Conservation (phyloP, 495 filamentous ascomycete species). For the Aspergillus sclerotiicarbonarius region DNA sequence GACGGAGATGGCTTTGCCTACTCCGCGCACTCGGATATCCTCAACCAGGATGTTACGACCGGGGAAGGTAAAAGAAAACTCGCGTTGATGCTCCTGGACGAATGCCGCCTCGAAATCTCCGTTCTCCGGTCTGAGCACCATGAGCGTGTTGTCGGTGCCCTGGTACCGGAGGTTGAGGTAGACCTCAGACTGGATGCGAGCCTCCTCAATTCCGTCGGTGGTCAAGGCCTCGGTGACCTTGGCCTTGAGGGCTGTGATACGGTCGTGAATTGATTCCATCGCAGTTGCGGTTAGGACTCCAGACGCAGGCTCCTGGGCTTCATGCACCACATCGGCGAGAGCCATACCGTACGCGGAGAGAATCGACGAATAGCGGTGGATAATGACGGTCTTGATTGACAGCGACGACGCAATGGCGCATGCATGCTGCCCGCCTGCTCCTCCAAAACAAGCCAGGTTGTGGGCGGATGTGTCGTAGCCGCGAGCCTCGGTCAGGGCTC, state of each 20-base stretch:
- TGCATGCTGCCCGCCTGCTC: slow-evolving; percentile 55
- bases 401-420: slow-evolving; percentile 47
- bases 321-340: slow-evolving; percentile 50
- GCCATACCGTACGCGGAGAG: slow-evolving; percentile 55
- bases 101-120: slow-evolving; percentile 43
- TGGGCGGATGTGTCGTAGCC: slow-evolving; percentile 50
- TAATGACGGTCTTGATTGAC: slow-evolving; percentile 48
- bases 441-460: slow-evolving; percentile 52
- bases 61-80: slow-evolving; percentile 53
- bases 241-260: slow-evolving; percentile 29
- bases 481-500: slow-evolving; percentile 49
- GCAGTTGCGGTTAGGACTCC: slow-evolving; percentile 31
- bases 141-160: slow-evolving; percentile 51
- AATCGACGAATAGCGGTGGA: slow-evolving; percentile 52
- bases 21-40: slow-evolving; percentile 49
- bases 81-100: slow-evolving; percentile 43
- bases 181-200: slow-evolving; percentile 44
- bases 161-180: slow-evolving; percentile 55
- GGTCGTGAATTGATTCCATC: slow-evolving; percentile 28
- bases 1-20: slow-evolving; percentile 35
- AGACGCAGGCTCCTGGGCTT: slow-evolving; percentile 48
- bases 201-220: slow-evolving; percentile 33
- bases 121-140: slow-evolving; percentile 45
- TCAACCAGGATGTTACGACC: slow-evolving; percentile 47
- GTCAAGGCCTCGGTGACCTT: slow-evolving; percentile 34